phyloP scores from a whole-genome alignment of 2,329 filamentous ascomycete genomes.

The Epichloe baconii region DNA sequence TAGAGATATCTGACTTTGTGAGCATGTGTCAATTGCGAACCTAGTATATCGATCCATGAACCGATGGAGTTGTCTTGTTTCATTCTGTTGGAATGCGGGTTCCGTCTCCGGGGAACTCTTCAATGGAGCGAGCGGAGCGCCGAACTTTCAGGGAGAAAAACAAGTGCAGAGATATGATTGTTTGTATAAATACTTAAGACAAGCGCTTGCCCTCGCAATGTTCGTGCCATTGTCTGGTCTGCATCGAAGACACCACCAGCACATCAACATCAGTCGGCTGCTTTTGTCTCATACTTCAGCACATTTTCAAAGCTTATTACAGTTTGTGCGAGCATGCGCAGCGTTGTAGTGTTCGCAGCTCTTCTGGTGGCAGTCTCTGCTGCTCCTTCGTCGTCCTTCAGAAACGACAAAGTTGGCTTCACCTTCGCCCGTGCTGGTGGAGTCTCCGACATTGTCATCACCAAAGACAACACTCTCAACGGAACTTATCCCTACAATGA shows the following conservation, averaged over 20 bases:
- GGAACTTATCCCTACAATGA: conserved; percentile 17
- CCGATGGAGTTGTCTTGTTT: not conserved
- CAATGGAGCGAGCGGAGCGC: too few species aligned
- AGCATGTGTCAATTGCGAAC: not conserved
- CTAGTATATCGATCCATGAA: not conserved
- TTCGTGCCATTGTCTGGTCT: not conserved
- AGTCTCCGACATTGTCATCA: conserved; percentile 21
- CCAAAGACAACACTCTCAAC: conserved; percentile 26
- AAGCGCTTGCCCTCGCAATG: not conserved
- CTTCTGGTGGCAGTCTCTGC: conserved; percentile 10
- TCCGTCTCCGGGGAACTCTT: not conserved
- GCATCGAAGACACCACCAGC: not conserved
- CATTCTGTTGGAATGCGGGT: not conserved
- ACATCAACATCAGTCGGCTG: not conserved
- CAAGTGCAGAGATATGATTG: not conserved
- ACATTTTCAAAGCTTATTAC: not conserved
- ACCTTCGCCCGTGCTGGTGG: conserved; percentile 20
- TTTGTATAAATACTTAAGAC: not conserved
- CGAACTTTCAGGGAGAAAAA: not conserved
- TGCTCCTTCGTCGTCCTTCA: conserved; percentile 5
- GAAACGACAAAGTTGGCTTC: conserved; percentile 11
- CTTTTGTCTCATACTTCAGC: not conserved
- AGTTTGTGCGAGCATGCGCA: not conserved
- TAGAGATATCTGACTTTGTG: too few species aligned
- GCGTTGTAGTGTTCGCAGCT: conserved; percentile 6